Percentiles rank a stretch among this genome's conserved stretches.
Conservation (phyloP, 805 yeast species). For the Wickerhamomyces subpelliculosus region DNA sequence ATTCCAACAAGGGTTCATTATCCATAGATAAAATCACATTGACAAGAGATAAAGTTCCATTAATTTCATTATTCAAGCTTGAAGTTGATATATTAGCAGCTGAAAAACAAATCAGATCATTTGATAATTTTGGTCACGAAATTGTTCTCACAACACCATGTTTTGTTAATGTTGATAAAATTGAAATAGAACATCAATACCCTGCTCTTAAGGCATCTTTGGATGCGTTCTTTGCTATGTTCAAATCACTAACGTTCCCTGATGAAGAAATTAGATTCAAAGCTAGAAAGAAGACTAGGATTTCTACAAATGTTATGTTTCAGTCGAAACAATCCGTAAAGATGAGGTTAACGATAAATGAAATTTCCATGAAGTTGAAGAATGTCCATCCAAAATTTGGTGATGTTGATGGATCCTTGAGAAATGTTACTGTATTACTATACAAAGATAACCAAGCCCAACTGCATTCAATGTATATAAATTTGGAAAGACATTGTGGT, state of each 20-base stretch:
- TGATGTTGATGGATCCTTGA: constrained; percentile 15
- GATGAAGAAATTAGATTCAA: constrained; percentile 16
- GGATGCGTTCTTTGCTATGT: constrained; percentile 2
- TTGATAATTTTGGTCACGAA: constrained; percentile 25
- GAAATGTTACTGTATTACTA: constrained; percentile 6
- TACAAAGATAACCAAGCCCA: constrained; percentile 15
- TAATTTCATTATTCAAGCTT: constrained; percentile 19
- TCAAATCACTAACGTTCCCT: constrained; percentile 7
- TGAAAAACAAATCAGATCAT: constrained; percentile 20
- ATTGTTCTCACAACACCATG: constrained; percentile 11
- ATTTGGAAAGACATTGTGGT: constrained; percentile 6
- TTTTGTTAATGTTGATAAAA: constrained; percentile 13
- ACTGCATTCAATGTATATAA: constrained; percentile 10
- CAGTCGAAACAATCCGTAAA: constrained; percentile 15
- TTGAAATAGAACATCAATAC: constrained; percentile 23
- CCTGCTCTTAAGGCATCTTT: constrained; percentile 21
- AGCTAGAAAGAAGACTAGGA: constrained; percentile 18
- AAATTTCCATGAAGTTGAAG: constrained; percentile 8
- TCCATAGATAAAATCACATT: constrained; percentile 28
- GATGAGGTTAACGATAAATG: constrained; percentile 5
- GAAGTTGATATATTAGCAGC: constrained; percentile 5
- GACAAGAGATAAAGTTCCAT: constrained; percentile 1
- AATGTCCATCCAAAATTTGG: constrained; percentile 28
- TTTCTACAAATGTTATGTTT: constrained; percentile 12
- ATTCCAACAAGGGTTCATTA: constrained; percentile 26